phyloP scores from a whole-genome alignment of 345 rosid genomes.

The Microthlaspi erraticum region DNA sequence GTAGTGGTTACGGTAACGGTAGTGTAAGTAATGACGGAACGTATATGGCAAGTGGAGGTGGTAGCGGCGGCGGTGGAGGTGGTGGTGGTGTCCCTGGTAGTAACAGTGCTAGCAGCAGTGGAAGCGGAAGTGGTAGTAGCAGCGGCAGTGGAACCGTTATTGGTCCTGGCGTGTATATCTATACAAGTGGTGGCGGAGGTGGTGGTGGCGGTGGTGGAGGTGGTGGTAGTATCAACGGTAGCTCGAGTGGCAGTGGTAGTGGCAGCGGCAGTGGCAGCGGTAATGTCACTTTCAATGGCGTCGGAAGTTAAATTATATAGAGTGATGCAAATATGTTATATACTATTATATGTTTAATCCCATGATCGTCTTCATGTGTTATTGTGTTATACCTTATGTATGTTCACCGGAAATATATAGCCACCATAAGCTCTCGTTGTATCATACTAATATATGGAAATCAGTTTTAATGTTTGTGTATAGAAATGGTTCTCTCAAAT shows the following conservation, averaged over 20 bases:
- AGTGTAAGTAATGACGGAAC: background rate
- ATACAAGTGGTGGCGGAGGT: background rate
- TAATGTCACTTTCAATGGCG: no score
- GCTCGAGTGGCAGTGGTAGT: background rate
- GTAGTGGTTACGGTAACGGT: background rate
- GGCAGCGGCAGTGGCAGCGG: background rate
- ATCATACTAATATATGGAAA: background rate
- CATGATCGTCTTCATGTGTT: conserved; percentile 4
- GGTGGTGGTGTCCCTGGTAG: conserved; percentile 11
- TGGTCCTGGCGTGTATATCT: background rate
- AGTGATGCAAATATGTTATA: background rate
- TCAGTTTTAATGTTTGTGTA: no score
- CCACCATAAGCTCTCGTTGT: background rate
- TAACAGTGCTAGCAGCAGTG: background rate
- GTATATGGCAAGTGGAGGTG: conserved; percentile 17
- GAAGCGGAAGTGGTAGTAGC: background rate
- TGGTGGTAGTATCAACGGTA: background rate
- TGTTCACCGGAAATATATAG: background rate
- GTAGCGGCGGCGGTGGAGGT: conserved; percentile 4
- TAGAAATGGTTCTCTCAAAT: no score
- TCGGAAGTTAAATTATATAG: background rate
- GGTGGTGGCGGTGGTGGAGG: conserved; percentile 23
- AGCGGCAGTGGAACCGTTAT: conserved; percentile 8
- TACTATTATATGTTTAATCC: no score
- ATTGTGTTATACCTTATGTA: background rate